Evolutionary conservation across 129 eudicot genomes (phyloP).

Genomic region (Flaveria bidentis): DNA sequence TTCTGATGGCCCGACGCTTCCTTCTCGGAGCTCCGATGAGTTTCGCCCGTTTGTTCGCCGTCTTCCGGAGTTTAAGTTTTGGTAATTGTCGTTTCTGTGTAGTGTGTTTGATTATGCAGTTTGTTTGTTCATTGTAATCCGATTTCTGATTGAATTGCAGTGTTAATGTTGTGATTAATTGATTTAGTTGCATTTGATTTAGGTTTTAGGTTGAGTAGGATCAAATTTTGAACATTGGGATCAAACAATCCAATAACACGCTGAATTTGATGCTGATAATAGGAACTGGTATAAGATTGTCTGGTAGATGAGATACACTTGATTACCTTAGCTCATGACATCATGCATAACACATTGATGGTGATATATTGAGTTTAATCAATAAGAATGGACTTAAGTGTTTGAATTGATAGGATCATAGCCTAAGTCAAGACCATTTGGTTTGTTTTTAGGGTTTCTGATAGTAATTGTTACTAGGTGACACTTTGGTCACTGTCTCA

Average conservation of each 20-base stretch:
- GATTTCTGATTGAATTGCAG: not conserved
- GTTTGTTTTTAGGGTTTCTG: not conserved
- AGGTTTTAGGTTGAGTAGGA: constrained; percentile 11
- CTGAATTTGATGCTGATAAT: not conserved
- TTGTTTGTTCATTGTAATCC: not conserved
- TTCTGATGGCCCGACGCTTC: constrained; percentile 65
- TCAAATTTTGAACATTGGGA: not conserved
- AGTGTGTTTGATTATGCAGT: not conserved
- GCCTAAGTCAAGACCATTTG: not conserved
- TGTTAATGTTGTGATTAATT: not conserved
- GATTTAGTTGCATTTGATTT: constrained; percentile 16
- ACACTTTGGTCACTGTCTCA: not conserved
- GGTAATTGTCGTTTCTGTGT: constrained; percentile 35
- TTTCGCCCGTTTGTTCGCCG: constrained; percentile 94
- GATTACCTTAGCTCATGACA: too few species aligned
- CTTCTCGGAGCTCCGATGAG: constrained; percentile 70
- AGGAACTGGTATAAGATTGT: not conserved
- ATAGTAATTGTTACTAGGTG: not conserved
- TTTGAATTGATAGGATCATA: not conserved
- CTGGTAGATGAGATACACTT: not conserved
- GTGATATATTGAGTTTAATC: too few species aligned
- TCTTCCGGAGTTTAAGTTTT: constrained; percentile 72
- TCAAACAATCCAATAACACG: not conserved
- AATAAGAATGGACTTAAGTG: not conserved
- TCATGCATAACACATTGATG: too few species aligned